phyloP scores from a whole-genome alignment of 768 basidiomycete species.

The Tephrocybe rancida region DNA sequence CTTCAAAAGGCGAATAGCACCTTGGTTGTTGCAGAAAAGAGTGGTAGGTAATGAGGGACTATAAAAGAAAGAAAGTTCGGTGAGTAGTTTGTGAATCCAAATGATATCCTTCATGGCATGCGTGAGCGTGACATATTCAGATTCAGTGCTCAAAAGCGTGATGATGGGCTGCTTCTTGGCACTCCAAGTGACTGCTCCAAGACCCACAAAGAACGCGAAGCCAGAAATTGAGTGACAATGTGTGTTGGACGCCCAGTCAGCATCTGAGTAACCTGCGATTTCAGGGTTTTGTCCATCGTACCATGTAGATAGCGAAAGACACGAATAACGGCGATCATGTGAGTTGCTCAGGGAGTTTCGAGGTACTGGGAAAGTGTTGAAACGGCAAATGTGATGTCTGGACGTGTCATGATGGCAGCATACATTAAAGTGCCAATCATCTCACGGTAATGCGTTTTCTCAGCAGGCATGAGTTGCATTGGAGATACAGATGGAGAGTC shows the following conservation, averaged over 20 bases:
- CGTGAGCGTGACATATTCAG: conserved; percentile 19
- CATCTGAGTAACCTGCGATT: too few species aligned
- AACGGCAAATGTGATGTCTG: conserved; percentile 12
- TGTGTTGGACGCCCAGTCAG: not conserved
- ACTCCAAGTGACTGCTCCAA: conserved; percentile 3
- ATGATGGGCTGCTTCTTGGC: conserved; percentile 12
- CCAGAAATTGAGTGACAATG: conserved; percentile 7
- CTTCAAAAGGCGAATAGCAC: not conserved
- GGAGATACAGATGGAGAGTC: conserved; percentile 7
- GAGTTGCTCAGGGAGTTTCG: not conserved
- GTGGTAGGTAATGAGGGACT: not conserved
- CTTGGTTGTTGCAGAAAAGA: not conserved
- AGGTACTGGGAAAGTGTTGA: conserved; percentile 6
- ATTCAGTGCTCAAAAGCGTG: conserved; percentile 19
- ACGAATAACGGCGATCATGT: not conserved
- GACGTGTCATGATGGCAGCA: conserved; percentile 3
- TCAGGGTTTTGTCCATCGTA: not conserved
- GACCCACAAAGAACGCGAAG: not conserved
- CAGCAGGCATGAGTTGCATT: not conserved
- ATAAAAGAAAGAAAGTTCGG: conserved; percentile 17
- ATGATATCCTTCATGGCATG: conserved; percentile 20
- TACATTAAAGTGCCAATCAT: conserved; percentile 12
- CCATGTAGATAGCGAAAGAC: not conserved
- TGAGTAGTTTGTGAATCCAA: conserved; percentile 27
- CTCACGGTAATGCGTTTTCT: not conserved